phyloP scores from a whole-genome alignment of 2,329 filamentous ascomycete genomes.

The Talaromyces rugulosus region DNA sequence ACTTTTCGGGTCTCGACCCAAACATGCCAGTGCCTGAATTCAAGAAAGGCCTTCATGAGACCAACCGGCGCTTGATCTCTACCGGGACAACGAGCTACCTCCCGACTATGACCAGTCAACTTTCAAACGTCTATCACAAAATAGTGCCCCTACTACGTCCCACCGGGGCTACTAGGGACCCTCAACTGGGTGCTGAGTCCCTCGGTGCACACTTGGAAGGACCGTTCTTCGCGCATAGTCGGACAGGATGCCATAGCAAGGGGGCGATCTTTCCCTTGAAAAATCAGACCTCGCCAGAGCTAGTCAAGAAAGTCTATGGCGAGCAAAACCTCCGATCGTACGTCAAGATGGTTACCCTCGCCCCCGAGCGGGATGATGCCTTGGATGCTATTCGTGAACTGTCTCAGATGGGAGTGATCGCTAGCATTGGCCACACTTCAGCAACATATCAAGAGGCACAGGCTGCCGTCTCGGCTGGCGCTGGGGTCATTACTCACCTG shows the following conservation, averaged over 20 bases:
- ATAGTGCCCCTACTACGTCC: constrained; percentile 12
- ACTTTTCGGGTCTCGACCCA: constrained; percentile 31
- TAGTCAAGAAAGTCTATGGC: constrained; percentile 4
- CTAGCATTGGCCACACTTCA: constrained; percentile 15
- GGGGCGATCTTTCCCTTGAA: neutral
- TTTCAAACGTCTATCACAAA: constrained; percentile 10
- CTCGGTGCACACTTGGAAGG: constrained; percentile 17
- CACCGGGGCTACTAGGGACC: constrained; percentile 8
- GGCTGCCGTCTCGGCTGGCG: constrained; percentile 10
- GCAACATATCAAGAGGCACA: constrained; percentile 10
- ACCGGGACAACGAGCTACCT: constrained; percentile 16
- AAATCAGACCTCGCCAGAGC: neutral
- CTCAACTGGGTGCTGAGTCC: constrained; percentile 13
- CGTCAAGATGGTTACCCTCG: constrained; percentile 16
- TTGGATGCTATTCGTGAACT: constrained; percentile 14
- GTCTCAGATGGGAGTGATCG: constrained; percentile 8
- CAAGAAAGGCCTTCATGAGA: constrained; percentile 11
- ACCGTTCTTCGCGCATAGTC: constrained; percentile 15
- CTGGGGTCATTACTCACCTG: constrained; percentile 14
- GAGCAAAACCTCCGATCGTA: constrained; percentile 3
- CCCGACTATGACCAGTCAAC: constrained; percentile 17
- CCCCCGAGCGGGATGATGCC: constrained; percentile 14
- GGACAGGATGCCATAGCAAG: constrained; percentile 4
- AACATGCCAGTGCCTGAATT: neutral
- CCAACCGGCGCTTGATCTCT: constrained; percentile 11